Conservation (phyloP, 129 eudicot species). For the Centrapalus pauciflorus region DNA sequence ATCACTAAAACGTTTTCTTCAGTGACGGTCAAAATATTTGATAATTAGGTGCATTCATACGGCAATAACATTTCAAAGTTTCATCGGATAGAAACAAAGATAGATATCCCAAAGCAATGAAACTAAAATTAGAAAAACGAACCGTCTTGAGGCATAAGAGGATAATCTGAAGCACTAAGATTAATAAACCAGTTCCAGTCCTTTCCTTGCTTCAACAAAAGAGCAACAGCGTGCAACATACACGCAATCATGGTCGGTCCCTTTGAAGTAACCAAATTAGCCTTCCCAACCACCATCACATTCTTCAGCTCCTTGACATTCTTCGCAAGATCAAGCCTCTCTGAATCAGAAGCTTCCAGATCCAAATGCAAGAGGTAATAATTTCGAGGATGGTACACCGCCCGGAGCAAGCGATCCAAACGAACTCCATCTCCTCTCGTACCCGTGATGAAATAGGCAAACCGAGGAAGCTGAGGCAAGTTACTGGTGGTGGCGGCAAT, state of each 20-base stretch:
- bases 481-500: neutral
- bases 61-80: neutral
- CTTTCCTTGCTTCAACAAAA: constrained; percentile 52
- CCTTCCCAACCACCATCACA: constrained; percentile 73
- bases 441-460: constrained; percentile 79
- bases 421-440: constrained; percentile 47
- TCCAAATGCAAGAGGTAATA: constrained; percentile 73
- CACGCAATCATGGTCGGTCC: constrained; percentile 72
- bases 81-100: neutral
- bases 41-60: neutral
- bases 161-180: constrained; percentile 78
- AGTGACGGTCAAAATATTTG: neutral
- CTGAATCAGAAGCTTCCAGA: constrained; percentile 62
- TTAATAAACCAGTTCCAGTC: constrained; percentile 91
- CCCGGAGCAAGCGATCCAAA: constrained; percentile 56
- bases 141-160: constrained; percentile 88
- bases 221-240: constrained; percentile 58
- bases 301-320: constrained; percentile 36
- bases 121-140: constrained; percentile 13
- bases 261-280: constrained; percentile 59
- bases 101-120: neutral
- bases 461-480: constrained; percentile 50
- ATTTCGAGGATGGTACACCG: constrained; percentile 70
- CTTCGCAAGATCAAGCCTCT: constrained; percentile 58
- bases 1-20: too few relatives aligned